These are phyloP conservation scores for Heterobasidion occidentale DNA, from an alignment of 1,284 basidiomycete genomes.

Conservation along the genomic window DNA sequence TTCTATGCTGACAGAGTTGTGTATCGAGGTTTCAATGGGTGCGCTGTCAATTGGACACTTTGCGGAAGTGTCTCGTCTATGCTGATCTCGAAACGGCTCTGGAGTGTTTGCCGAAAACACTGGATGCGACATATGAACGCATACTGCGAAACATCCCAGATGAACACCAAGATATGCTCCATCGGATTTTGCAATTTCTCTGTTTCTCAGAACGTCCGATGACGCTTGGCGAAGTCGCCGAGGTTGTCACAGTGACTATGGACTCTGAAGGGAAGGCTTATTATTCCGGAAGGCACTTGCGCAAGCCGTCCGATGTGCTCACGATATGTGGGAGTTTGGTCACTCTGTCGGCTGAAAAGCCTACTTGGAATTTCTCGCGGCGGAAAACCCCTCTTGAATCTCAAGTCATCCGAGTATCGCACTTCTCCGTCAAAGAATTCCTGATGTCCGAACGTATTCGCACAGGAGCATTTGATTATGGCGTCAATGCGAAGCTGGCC, in stretches of 20 bases:
- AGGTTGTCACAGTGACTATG: background rate
- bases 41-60: background rate
- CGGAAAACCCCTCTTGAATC: background rate
- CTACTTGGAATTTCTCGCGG: no score
- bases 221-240: background rate
- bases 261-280: background rate
- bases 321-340: no score
- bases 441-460: background rate
- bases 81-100: background rate
- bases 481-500: background rate
- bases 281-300: no score
- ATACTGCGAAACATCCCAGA: background rate
- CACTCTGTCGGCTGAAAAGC: no score
- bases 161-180: background rate
- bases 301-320: no score
- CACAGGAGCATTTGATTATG: background rate
- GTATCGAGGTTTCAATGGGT: conserved; percentile 1
- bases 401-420: background rate
- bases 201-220: background rate
- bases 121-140: conserved; percentile 5
- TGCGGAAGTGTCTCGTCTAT: background rate
- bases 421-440: background rate
- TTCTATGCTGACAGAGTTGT: background rate
- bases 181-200: conserved; percentile 6
- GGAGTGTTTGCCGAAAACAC: background rate